These are phyloP conservation scores for Neophaeococcomyces mojaviensis DNA, from an alignment of 2,329 filamentous ascomycete species.

Conservation along the genomic window DNA sequence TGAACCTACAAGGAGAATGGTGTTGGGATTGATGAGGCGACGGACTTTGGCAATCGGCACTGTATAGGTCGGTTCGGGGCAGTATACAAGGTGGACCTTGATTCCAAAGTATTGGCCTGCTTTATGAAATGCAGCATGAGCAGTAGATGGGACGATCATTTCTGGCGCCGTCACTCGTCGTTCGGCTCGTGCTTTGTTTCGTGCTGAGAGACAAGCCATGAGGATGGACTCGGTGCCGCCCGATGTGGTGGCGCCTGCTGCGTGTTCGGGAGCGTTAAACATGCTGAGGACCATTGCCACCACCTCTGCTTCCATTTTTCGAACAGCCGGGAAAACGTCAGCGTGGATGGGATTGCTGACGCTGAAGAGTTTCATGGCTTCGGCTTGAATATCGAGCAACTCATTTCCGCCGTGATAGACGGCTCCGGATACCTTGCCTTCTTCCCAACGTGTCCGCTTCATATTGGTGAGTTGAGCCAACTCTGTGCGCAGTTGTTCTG, in stretches of 20 bases:
- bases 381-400: slow-evolving; percentile 74
- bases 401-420: slow-evolving; percentile 91
- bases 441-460: slow-evolving; percentile 96
- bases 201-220: slow-evolving; percentile 84
- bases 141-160: slow-evolving; percentile 94
- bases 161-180: slow-evolving; percentile 85
- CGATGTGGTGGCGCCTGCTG: slow-evolving; percentile 80
- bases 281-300: slow-evolving; percentile 86
- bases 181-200: slow-evolving; percentile 81
- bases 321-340: slow-evolving; percentile 92
- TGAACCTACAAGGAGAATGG: slow-evolving; percentile 83
- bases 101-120: slow-evolving; percentile 94
- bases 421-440: slow-evolving; percentile 85
- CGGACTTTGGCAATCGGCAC: slow-evolving; percentile 71
- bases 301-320: slow-evolving; percentile 98
- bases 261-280: slow-evolving; percentile 81
- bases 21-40: slow-evolving; percentile 88
- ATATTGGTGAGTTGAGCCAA: slow-evolving; percentile 70
- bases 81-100: slow-evolving; percentile 80
- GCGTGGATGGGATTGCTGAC: slow-evolving; percentile 96
- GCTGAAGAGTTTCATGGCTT: slow-evolving; percentile 89
- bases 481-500: slow-evolving; percentile 72
- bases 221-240: slow-evolving; percentile 95
- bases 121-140: slow-evolving; percentile 93
- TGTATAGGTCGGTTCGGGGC: slow-evolving; percentile 77